Evolutionary conservation across 345 rosid genomes (phyloP), one percentile per base, ranked within the genome.

Genomic region (Populus euphratica): DNA sequence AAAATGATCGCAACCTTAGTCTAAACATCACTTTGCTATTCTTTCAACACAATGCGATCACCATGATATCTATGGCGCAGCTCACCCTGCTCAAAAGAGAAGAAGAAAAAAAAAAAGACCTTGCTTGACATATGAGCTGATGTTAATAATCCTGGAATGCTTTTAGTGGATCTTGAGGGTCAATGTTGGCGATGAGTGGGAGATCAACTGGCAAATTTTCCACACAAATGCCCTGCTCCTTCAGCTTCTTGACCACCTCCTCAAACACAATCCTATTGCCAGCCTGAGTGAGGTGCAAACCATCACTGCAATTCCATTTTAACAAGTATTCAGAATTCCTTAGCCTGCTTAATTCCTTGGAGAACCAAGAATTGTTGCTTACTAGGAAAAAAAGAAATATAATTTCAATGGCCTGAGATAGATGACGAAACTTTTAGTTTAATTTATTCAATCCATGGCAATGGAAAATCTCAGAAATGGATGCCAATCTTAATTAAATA

Each of bases 221-320:
- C 43, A 82, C 80, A 84, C 86, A 84, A 69, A 91, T 56, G 33
- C 92, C 93, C 62, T 74, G 67, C 23, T 84, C 90, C 74, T 81
- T 84, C 71, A 94, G 87, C 84, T 84, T 89, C 72, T 23, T 67
- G 31, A 90, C 79, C 75, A 93, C 90, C 82, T 93, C 97, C 83
- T 93, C 89, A 35, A 87, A 94, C 70, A 91, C 92, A 13, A 93
- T 23, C 85, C 78, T 89, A 82, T 90, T 93, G 8, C 98, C 97
- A 0, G 50, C 67, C 76, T 36, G 76, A 31, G 86, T 81, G 38
- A 94, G 85, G 82, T 94, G 98, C 83, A 94, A 84, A 14, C 97
- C 97, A 77, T 94, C 98, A 2, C 97, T 94, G 87, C 86, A 85
- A 43, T 67, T 52, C 41, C 47, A 20, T 2, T 11, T 43, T 43